Evolutionary conservation across 1,284 basidiomycete species (phyloP), one percentile per base, ranked within the genome.

Genomic region (Cutaneotrichosporon sp.): DNA sequence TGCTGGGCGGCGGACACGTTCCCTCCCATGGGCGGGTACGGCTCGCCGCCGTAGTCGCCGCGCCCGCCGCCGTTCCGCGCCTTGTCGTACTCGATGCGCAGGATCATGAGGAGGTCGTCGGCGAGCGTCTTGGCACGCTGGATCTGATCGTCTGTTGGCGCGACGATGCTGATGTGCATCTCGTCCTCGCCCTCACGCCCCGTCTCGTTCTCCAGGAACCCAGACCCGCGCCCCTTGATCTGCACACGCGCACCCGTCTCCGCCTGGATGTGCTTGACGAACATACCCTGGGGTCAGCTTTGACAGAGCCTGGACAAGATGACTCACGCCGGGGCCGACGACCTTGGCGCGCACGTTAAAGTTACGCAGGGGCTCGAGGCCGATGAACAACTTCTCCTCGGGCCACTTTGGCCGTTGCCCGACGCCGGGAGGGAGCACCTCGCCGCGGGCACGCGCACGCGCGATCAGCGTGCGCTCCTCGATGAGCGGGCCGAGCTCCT

Each of bases 301-400:
- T 29, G 29, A 16, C 24, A 16, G 27, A 6, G 25, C n/a, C 3
- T n/a, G 7, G 27, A 33, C 13, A 14, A 13, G 6, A n/a, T 18
- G 38, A 83, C 86, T 67, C 78, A 92, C 91, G 63, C 87, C 87
- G 10, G 95, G 97, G 5, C 95, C 95, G 45, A 99, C 95, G 27
- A 97, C 91, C 81, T 99, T 99, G 14, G 95, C 94, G 60, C 97
- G 85, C 58, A 99, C 89, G 76, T 99, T 98, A 81, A 99, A 99
- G 80, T 97, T 98, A 53, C 95, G 85, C 70, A 98, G 86, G 54
- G 87, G 88, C 31, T 98, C 94, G 56, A 99, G 78, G 11, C 87
- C 89, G 60, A 99, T 91, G 3, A 86, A 87, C 13, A 97, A 81
- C 78, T 95, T 95, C 80, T 93, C 92, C 77, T 97, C 94, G 4